These are phyloP conservation scores for Leptoxyphium fumago DNA, from an alignment of 2,329 filamentous ascomycete species.

Conservation along the genomic window DNA sequence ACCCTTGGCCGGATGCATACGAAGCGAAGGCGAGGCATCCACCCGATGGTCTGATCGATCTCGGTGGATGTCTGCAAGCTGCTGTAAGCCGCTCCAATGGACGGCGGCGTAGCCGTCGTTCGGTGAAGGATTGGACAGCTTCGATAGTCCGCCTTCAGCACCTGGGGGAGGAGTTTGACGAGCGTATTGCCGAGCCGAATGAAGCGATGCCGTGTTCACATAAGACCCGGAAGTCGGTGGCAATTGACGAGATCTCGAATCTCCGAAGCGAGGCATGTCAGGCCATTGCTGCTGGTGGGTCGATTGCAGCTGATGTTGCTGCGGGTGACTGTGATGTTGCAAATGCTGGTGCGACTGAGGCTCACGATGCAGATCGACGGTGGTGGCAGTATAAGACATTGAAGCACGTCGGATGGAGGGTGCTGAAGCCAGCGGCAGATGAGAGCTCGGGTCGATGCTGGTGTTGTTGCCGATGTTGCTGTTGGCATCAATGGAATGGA, in stretches of 20 bases:
- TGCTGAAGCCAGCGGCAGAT: neutral
- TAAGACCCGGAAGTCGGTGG: neutral
- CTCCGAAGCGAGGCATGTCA: neutral
- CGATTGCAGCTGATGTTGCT: neutral
- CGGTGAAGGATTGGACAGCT: neutral
- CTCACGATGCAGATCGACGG: neutral
- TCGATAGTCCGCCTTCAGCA: neutral
- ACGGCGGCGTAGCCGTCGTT: conserved; percentile 1
- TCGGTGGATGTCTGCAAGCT: conserved; percentile 4
- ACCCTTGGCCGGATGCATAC: conserved; percentile 10
- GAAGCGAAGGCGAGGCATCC: conserved; percentile 8
- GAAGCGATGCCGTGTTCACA: neutral
- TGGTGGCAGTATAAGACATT: neutral
- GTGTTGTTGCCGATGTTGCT: too few relatives aligned
- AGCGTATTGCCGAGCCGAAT: neutral
- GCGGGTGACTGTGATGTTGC: neutral
- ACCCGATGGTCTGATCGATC: conserved; percentile 1
- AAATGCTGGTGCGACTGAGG: neutral
- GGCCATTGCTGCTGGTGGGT: neutral
- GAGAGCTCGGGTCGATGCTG: neutral
- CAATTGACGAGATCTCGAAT: neutral
- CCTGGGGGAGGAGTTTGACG: neutral
- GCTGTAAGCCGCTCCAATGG: conserved; percentile 11
- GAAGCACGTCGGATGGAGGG: neutral
- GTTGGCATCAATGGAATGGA: too few relatives aligned